These are phyloP conservation scores for Condylostoma magnum DNA, from an alignment of 169 alveolate genomes.

Conservation along the genomic window DNA sequence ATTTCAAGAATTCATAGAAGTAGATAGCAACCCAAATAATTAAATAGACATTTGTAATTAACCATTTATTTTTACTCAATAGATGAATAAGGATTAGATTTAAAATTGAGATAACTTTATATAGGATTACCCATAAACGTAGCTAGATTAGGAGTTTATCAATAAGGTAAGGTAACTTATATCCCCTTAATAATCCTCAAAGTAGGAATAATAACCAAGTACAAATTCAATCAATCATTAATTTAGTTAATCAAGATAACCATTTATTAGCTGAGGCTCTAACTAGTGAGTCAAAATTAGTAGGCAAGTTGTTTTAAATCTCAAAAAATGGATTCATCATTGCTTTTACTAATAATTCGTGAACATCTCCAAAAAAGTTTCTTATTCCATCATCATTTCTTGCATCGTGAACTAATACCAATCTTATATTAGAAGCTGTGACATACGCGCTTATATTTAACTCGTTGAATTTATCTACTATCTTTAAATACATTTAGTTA, in stretches of 20 bases:
- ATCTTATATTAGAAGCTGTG: conserved; percentile 78
- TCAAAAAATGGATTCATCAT: conserved; percentile 51
- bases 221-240: no score
- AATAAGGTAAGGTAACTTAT: no score
- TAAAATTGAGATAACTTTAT: no score
- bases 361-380: conserved; percentile 75
- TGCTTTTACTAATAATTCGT: conserved; percentile 76
- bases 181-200: no score
- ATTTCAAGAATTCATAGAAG: no score
- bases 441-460: conserved; percentile 85
- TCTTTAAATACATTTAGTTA: conserved; percentile 71
- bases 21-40: no score
- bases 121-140: no score
- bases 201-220: no score
- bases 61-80: no score
- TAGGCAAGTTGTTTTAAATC: conserved; percentile 26
- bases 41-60: no score
- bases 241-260: conserved; percentile 8
- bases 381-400: conserved; percentile 68
- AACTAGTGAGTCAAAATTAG: conserved; percentile 41
- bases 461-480: conserved; percentile 80
- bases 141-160: no score
- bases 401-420: conserved; percentile 71
- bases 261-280: conserved; percentile 35
- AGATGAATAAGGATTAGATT: no score